Conservation (phyloP, 352 stramenopile species). For the Peronospora destructor region DNA sequence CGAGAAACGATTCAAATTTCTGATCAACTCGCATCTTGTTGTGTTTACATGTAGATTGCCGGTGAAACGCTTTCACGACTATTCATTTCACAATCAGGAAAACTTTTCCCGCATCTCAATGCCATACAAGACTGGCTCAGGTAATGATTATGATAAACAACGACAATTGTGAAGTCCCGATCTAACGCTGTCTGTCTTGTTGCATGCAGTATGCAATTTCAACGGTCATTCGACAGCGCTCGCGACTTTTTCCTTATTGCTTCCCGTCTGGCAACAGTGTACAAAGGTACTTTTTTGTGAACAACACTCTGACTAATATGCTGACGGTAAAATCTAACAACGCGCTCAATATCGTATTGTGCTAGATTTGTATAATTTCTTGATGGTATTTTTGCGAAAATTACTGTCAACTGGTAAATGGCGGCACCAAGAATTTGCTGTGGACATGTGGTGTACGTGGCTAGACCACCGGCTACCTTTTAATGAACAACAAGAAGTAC, state of each 20-base stretch:
- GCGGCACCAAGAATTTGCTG: constrained; percentile 45
- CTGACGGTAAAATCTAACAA: constrained; percentile 1
- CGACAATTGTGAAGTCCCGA: not conserved
- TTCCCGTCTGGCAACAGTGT: constrained; percentile 32
- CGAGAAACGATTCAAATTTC: not conserved
- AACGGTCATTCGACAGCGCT: constrained; percentile 35
- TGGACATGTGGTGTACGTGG: constrained; percentile 70
- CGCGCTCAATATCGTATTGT: constrained; percentile 3
- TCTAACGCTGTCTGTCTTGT: constrained; percentile 3
- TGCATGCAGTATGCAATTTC: constrained; percentile 37
- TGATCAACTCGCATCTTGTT: constrained; percentile 2
- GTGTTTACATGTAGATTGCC: constrained; percentile 16
- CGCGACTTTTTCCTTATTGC: constrained; percentile 40
- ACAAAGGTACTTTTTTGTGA: constrained; percentile 33
- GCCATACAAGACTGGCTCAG: constrained; percentile 66
- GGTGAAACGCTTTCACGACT: constrained; percentile 31
- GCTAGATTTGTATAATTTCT: constrained; percentile 67
- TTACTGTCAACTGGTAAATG: constrained; percentile 45
- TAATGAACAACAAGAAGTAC: constrained; percentile 60
- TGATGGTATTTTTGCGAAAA: constrained; percentile 81
- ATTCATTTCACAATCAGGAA: constrained; percentile 37
- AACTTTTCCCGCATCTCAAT: constrained; percentile 40
- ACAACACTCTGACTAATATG: not conserved
- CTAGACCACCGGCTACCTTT: constrained; percentile 37
- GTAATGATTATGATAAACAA: constrained; percentile 18